Evolutionary conservation across 345 rosid species (phyloP), one percentile per base, ranked within the genome.

Genomic region (Eucalyptus decipiens): DNA sequence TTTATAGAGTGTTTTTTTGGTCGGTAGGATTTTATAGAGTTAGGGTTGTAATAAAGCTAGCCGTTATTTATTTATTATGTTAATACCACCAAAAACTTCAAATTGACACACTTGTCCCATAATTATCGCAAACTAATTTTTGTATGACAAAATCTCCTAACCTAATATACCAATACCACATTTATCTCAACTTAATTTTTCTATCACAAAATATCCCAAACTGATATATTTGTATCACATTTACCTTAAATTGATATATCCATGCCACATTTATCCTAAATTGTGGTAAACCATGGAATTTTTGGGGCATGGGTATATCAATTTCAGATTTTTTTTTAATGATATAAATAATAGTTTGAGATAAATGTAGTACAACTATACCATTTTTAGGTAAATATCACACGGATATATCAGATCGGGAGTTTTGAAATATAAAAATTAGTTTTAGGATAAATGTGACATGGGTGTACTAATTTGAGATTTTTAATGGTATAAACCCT

Each of bases 341-440:
- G 67, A 60, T 26, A 26, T 26, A 3, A 60, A 60, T 24, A 24
- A 24, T 60, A 11, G n/a, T 26, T 26, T 6, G 30, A 28, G 8
- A 26, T 60, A 26, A 60, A 60, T 26, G 14, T 6, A 60, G 30
- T 28, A 60, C 8, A 26, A 0, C 2, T 11, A 0, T 1, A 60
- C 16, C 7, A 11, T 28, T 60, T 26, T 26, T 5, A 28, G 30
- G 67, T 60, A 26, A 60, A 60, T 26, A 28, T 26, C 2, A 60
- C 16, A 60, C 0, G 2, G 2, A 28, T 60, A 2, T 12, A 60
- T 26, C 0, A 9, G 2, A 24, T 60, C 2, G 0, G 4, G 32
- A 60, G 67, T 5, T 60, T 58, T 60, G 4, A 11, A 26, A 60
- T 26, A 60, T 13, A 60, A 26, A 60, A 60, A 60, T 60, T 60